Base-by-base conservation (phyloP, 164 flowering plant genomes). In the Tetrastigma voinierianum region DNA sequence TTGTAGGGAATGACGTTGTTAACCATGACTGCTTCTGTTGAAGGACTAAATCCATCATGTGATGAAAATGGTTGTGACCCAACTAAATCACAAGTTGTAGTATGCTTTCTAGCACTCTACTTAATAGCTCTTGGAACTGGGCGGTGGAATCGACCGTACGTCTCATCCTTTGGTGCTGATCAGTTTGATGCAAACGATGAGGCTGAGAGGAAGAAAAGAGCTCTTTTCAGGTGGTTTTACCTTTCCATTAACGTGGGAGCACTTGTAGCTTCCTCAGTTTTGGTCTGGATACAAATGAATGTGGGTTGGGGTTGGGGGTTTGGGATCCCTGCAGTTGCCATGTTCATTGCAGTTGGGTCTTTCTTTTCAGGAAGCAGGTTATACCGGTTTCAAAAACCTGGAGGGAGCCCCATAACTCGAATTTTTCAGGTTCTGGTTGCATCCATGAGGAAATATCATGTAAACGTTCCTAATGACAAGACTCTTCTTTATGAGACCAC, bases 251-350 rank as follows among this genome's bases (percentile, higher is more conserved):
- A 76, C 15, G 47, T 79, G 1, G 82, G 82, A 9, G 79, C 79
- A 8, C 72, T 79, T n/a, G 55, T 75, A 24, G 79, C 82, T 4
- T 72, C 79, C 10, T 67, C 79, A 17, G 71, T 79, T 47, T 53
- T 79, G 49, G 82, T 79, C 4, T 79, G 76, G 75, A 76, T 79
- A 20, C 82, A 79, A 48, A 76, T 69, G 71, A 73, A 76, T 71
- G 80, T 76, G 44, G 80, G 82, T 10, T 79, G 82, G 82, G 74
- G 70, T 0, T 79, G 79, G 80, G 82, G 82, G 1, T 79, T 79
- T 20, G 82, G 82, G 5, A 46, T 79, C 19, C 82, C 82, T 9
- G 72, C 82, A 10, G 80, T 74, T 6, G 77, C 82, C 16, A 79
- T 79, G 82, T 73, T 74, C 32, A 58, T 76, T 68, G 82, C 80